Evolutionary conservation across 805 yeast species (phyloP).

Genomic region (Myxozyma kluyveri): DNA sequence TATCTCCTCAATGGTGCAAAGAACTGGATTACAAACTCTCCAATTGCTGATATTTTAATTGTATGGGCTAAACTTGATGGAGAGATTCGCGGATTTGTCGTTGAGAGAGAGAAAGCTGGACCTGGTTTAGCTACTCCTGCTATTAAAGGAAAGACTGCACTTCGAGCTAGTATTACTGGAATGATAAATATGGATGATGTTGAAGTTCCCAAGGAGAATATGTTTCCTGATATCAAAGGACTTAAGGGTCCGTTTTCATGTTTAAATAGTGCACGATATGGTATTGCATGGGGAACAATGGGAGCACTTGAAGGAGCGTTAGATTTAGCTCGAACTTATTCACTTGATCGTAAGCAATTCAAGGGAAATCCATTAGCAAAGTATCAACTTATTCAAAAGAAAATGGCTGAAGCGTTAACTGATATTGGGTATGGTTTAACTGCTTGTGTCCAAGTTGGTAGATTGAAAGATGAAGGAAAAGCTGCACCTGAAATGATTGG

Average conservation of each 20-base stretch:
- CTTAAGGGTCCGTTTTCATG: constrained; percentile 48
- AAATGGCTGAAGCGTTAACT: constrained; percentile 45
- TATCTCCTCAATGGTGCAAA: constrained; percentile 44
- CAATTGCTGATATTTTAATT: constrained; percentile 45
- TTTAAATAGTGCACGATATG: constrained; percentile 44
- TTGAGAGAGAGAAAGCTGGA: constrained; percentile 40
- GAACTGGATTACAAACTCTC: constrained; percentile 48
- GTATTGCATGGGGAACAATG: constrained; percentile 47
- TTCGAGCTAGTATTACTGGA: constrained; percentile 46
- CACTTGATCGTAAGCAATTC: constrained; percentile 45
- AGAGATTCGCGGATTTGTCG: constrained; percentile 44
- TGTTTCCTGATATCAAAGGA: constrained; percentile 42
- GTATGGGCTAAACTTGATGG: constrained; percentile 49
- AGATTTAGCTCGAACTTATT: constrained; percentile 40
- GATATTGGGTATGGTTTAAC: constrained; percentile 42
- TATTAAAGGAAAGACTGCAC: constrained; percentile 41
- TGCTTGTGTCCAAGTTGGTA: constrained; percentile 44
- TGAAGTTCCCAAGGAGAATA: constrained; percentile 45
- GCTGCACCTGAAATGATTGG: constrained; percentile 46
- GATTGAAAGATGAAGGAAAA: constrained; percentile 42
- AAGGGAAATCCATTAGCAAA: constrained; percentile 41
- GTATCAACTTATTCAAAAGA: constrained; percentile 45
- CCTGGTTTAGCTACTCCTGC: constrained; percentile 42
- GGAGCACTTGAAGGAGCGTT: constrained; percentile 46
- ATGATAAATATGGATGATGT: constrained; percentile 46